A percentile compares a stretch with the other conserved stretches of the same genome.
These are phyloP conservation scores for Kockovaella imperatae DNA, from an alignment of 768 basidiomycete species.

Conservation along the genomic window DNA sequence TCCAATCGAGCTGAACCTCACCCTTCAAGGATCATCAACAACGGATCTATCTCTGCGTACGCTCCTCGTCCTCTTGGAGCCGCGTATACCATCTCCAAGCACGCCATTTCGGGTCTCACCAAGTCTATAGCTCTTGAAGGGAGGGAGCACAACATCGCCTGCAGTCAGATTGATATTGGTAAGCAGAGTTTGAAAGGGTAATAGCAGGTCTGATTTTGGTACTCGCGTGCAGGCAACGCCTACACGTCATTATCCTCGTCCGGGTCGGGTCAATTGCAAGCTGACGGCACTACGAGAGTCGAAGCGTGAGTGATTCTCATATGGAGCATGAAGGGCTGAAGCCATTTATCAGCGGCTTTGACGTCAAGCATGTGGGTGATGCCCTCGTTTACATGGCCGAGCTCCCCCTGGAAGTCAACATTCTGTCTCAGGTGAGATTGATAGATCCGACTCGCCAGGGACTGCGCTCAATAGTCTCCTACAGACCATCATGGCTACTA, in stretches of 20 bases:
- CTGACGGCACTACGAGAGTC: constrained; percentile 52
- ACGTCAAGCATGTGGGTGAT: constrained; percentile 59
- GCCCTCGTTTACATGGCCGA: constrained; percentile 63
- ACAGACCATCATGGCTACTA: constrained; percentile 24
- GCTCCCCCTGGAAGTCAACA: constrained; percentile 60
- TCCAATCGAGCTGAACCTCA: not conserved
- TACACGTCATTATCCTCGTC: not conserved
- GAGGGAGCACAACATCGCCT: constrained; percentile 60
- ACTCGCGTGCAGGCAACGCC: constrained; percentile 37
- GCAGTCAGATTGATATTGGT: constrained; percentile 74
- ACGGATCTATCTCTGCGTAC: constrained; percentile 50
- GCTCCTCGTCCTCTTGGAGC: constrained; percentile 35
- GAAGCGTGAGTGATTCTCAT: constrained; percentile 57
- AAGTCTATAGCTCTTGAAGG: constrained; percentile 73
- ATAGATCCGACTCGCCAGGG: not conserved
- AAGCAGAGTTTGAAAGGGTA: constrained; percentile 25
- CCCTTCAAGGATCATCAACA: constrained; percentile 62
- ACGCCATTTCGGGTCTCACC: constrained; percentile 67
- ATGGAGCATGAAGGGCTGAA: not conserved
- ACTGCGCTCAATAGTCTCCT: not conserved
- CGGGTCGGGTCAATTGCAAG: constrained; percentile 50
- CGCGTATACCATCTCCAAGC: constrained; percentile 68
- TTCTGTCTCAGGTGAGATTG: constrained; percentile 60
- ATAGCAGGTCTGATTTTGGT: not conserved
- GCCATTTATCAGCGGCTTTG: constrained; percentile 2